Evolutionary conservation across 805 yeast genomes (phyloP).

Genomic region (Pichia paraexigua): DNA sequence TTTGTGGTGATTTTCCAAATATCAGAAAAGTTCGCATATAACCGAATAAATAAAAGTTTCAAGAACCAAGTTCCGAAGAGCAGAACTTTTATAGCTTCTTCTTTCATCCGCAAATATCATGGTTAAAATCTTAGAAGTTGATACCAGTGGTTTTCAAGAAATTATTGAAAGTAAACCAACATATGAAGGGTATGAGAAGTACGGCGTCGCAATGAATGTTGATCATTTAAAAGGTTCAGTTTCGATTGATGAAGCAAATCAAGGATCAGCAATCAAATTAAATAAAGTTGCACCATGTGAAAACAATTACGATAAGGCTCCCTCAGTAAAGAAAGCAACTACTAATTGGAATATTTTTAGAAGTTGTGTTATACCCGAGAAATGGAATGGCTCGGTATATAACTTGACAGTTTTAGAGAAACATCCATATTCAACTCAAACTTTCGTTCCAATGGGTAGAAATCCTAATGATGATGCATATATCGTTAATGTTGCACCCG

Average conservation of each 20-base stretch:
- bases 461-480: conserved; percentile 42
- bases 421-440: conserved; percentile 84
- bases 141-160: neutral
- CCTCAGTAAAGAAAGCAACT: conserved; percentile 40
- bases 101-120: neutral
- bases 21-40: neutral
- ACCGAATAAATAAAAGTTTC: neutral
- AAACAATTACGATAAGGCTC: conserved; percentile 41
- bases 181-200: conserved; percentile 47
- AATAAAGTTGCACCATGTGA: conserved; percentile 62
- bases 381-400: conserved; percentile 36
- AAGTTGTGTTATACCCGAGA: conserved; percentile 67
- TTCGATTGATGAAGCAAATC: conserved; percentile 57
- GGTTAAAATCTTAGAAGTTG: conserved; percentile 6
- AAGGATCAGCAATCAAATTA: conserved; percentile 86
- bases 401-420: conserved; percentile 69
- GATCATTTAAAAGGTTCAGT: conserved; percentile 54
- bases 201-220: conserved; percentile 74
- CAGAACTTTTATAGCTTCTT: neutral
- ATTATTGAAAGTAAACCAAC: neutral
- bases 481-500: conserved; percentile 70
- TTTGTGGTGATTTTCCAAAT: no score
- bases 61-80: neutral
- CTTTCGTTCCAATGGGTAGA: conserved; percentile 87
- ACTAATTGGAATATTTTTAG: conserved; percentile 81